Base-by-base conservation (phyloP, 163 green algal genomes). In the Scenedesmus sp. region DNA sequence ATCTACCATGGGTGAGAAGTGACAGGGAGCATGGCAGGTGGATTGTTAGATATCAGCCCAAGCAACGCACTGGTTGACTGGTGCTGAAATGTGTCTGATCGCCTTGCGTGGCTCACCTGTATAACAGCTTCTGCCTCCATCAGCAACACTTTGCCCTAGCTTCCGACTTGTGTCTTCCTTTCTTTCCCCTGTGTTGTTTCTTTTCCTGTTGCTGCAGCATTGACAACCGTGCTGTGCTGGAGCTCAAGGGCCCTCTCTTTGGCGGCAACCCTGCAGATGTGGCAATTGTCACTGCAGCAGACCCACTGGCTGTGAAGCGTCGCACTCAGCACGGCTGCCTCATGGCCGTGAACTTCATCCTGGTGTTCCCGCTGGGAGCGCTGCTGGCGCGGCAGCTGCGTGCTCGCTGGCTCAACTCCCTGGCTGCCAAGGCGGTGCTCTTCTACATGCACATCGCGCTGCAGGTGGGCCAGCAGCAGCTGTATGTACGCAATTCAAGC, bases 341-440 rank as follows among this genome's bases (percentile, higher is more conserved):
- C 55, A 91, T 91, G 87, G 87, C n/a, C 4, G 52, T 91, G 9
- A 91, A 91, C 73, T 91, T 91, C 55, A 86, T 91, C 3, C 8
- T 91, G 73, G 73, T 91, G n/a, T 64, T 91, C 12, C 87, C 87
- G 4, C 56, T 86, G 12, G 87, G 87, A 13, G 87, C 87, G 18
- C n/a, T 91, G 16, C 55, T 64, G 52, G 87, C 87, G 46, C 23
- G 87, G 12, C 87, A 86, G 73, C 55, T 91, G 87, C 59, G 87
- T 3, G 56, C 56, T 7, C 55, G 74, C 5, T 91, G 87, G 87
- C 34, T 91, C 8, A 74, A 86, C 70, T 60, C 26, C 4, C 20
- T 20, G n/a, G 56, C 55, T 4, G 54, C 74, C 4, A 73, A 55
- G 26, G 87, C 87, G 1, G 67, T 64, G 4, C 87, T 91, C 3